Evolutionary conservation across 495 filamentous ascomycete genomes (phyloP).

Genomic region (Mycothermus thermophilus): DNA sequence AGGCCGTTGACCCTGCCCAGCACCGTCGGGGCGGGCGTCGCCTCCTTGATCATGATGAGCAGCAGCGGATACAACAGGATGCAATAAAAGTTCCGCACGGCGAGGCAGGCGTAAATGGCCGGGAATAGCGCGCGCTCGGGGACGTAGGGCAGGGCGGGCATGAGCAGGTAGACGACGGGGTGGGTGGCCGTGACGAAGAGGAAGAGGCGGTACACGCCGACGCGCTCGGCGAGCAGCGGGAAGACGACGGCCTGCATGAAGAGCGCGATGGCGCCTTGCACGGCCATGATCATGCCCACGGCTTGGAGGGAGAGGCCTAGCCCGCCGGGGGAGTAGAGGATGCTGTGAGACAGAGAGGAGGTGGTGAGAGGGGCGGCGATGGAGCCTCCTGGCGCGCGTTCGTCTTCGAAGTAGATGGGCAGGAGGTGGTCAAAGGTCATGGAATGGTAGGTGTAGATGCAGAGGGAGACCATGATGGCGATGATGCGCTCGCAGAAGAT

Average conservation of each 20-base stretch:
- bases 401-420: constrained; percentile 73
- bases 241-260: constrained; percentile 67
- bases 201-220: constrained; percentile 66
- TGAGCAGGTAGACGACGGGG: constrained; percentile 60
- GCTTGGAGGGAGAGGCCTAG: constrained; percentile 58
- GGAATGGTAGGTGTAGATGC: constrained; percentile 75
- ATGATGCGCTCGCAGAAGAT: constrained; percentile 52
- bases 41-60: constrained; percentile 73
- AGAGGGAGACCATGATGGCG: constrained; percentile 56
- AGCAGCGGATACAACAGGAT: constrained; percentile 69
- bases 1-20: constrained; percentile 73
- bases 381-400: constrained; percentile 21
- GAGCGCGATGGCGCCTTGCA: constrained; percentile 67
- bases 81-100: constrained; percentile 58
- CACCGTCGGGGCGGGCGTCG: constrained; percentile 49
- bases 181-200: constrained; percentile 60
- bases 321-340: constrained; percentile 58
- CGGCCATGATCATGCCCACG: constrained; percentile 65
- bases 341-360: constrained; percentile 13
- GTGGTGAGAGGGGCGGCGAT: constrained; percentile 12
- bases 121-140: constrained; percentile 43
- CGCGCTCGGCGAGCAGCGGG: constrained; percentile 49
- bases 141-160: constrained; percentile 53
- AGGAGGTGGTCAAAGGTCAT: constrained; percentile 80
- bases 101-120: constrained; percentile 60